Conservation (phyloP, 352 stramenopile species). For the Peronospora destructor region DNA sequence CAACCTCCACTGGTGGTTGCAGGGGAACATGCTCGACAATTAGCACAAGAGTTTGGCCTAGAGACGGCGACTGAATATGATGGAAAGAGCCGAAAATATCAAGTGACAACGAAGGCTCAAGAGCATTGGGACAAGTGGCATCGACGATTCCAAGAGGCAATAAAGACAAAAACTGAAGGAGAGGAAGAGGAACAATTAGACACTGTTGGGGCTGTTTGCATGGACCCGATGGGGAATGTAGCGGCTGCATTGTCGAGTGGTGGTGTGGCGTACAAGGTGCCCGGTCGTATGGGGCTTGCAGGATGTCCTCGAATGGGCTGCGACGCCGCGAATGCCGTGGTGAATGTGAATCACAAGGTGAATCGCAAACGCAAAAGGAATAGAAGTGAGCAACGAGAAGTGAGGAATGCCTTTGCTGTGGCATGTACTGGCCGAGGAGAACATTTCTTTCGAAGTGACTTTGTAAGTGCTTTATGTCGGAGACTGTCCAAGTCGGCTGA, state of each 20-base stretch:
- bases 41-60: constrained; percentile 33
- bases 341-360: background rate
- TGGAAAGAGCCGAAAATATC: constrained; percentile 26
- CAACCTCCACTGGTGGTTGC: constrained; percentile 55
- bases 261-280: constrained; percentile 57
- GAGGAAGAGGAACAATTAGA: constrained; percentile 27
- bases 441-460: constrained; percentile 50
- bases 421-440: constrained; percentile 60
- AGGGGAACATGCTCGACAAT: constrained; percentile 31
- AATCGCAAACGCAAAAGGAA: constrained; percentile 18
- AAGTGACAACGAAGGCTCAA: constrained; percentile 31
- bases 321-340: constrained; percentile 32
- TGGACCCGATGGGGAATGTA: constrained; percentile 47
- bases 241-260: constrained; percentile 59
- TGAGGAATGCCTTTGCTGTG: constrained; percentile 40
- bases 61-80: constrained; percentile 16
- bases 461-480: constrained; percentile 29
- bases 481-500: constrained; percentile 22
- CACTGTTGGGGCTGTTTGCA: constrained; percentile 56
- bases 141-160: constrained; percentile 18
- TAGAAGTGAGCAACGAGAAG: constrained; percentile 2
- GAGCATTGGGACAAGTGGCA: constrained; percentile 49
- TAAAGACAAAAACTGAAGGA: background rate
- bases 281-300: constrained; percentile 55
- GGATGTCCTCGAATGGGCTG: constrained; percentile 61